These are phyloP conservation scores for Sporothrix inflata DNA, from an alignment of 2,329 filamentous ascomycete genomes.

Conservation along the genomic window DNA sequence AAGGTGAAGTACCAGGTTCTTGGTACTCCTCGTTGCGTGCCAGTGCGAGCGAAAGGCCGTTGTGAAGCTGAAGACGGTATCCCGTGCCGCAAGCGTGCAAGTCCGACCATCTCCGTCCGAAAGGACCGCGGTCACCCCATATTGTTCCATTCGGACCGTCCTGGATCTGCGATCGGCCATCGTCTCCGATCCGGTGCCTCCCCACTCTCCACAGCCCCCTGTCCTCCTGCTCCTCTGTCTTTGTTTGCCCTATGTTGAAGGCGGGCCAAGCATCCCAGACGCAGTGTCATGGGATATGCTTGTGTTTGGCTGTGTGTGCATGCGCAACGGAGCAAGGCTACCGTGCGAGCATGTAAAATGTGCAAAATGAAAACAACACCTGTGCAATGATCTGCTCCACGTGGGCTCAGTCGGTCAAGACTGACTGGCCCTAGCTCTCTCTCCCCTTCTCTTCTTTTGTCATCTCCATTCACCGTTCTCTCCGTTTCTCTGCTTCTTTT, in stretches of 20 bases:
- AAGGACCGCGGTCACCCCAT: not conserved
- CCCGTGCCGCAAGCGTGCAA: not conserved
- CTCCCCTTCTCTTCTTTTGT: not conserved
- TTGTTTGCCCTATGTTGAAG: slow-evolving; percentile 24
- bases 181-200: slow-evolving; percentile 7
- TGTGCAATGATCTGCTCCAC: slow-evolving; percentile 16
- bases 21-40: not conserved
- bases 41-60: not conserved
- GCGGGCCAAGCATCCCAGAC: slow-evolving; percentile 12
- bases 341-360: not conserved
- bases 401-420: not conserved
- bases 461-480: not conserved
- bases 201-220: not conserved
- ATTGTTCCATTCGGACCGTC: not conserved
- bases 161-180: slow-evolving; percentile 1
- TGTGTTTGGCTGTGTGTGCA: slow-evolving; percentile 7
- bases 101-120: not conserved
- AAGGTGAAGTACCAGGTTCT: too few relatives aligned
- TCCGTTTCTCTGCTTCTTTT: not conserved
- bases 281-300: slow-evolving; percentile 1
- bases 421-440: not conserved
- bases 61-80: not conserved
- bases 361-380: slow-evolving; percentile 24
- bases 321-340: not conserved
- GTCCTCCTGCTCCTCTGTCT: slow-evolving; percentile 13